Evolutionary conservation across 306 rosid species (phyloP), one percentile per base, ranked within the genome.

Genomic region (Prinsepia uniflora): DNA sequence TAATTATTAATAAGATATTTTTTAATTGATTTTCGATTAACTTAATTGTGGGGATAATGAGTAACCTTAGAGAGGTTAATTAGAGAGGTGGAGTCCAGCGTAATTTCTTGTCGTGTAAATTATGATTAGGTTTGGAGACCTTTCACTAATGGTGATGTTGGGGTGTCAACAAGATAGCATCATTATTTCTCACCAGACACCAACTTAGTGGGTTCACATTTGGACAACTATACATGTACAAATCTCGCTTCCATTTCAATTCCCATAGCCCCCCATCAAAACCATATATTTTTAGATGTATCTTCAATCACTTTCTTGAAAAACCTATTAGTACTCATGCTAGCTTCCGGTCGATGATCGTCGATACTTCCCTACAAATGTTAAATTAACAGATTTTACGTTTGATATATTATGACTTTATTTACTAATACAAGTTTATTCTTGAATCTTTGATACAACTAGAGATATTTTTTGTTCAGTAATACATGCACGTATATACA

Each of bases 61-160:
- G 62, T 11, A 24, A 57, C 9, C 8, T 54, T 13, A 15, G 7
- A 48, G 64, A 58, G 8, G 34, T 24, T 24, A 42, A 9, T 59
- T 34, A 34, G 22, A 14, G 4, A 20, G 34, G 42, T 48, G 76
- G 64, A 18, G 64, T 65, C 70, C 20, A 45, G 47, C 62, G 59
- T 11, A 15, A 4, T 58, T 40, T n/a, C 19, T 50, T 68, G 65
- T 68, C 58, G 61, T 5, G 19, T 10, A 68, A 40, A 69, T 61
- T 52, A 68, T 76, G 65, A 61, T 43, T 61, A 12, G 49, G 75
- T 76, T 49, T 57, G 64, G 65, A 76, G 75, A 76, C 74, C 70
- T 41, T 60, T 60, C 73, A 58, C 54, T 59, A 30, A 30, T 7
- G 68, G 75, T 59, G 62, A 76, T 62, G 74, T 62, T 60, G 46